Evolutionary conservation across 768 basidiomycete genomes (phyloP), one percentile per base, ranked within the genome.

Genomic region (Tricholoma matsutake): DNA sequence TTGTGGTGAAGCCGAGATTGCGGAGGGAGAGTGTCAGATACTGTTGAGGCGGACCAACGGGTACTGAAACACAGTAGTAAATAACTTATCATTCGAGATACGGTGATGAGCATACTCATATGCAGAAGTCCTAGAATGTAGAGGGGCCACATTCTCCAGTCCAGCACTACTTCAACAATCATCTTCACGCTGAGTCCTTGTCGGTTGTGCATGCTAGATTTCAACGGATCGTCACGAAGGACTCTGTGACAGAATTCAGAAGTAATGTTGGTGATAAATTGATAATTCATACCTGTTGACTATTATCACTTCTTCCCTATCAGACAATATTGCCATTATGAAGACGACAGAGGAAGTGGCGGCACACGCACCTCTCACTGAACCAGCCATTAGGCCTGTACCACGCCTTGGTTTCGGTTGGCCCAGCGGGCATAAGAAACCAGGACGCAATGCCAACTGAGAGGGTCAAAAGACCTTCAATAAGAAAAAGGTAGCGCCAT

Each of bases 161-260:
- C 87, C 18, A 71, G 73, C 20, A 87, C 60, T 13, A 84, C 80
- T 25, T 76, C 66, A 70, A 75, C 83, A 29, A 89, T 79, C 74
- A 80, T 82, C 61, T 65, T 70, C 7, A 77, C 52, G 4, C 75
- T 74, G 4, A 89, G 73, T 13, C 85, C 87, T 72, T 90, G 74
- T n/a, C 87, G 81, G 64, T 90, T 89, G 72, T 88, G 86, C 87
- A 89, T 87, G 64, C 82, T 79, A 11, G 82, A 84, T 67, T 87
- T 88, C 6, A 83, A 75, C 4, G 87, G 86, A 65, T 89, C 86
- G 67, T 87, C 86, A 13, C 86, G 80, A 4, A 88, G 71, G 5
- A 88, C 81, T 37, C 83, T 69, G 49, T 1, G 9, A 6, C 11
- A 14, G 10, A 13, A 49, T 25, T 29, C 47, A 49, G 13, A 49